Evolutionary conservation across 78 protist species (phyloP).

Genomic region (Ministeria vibrans): DNA sequence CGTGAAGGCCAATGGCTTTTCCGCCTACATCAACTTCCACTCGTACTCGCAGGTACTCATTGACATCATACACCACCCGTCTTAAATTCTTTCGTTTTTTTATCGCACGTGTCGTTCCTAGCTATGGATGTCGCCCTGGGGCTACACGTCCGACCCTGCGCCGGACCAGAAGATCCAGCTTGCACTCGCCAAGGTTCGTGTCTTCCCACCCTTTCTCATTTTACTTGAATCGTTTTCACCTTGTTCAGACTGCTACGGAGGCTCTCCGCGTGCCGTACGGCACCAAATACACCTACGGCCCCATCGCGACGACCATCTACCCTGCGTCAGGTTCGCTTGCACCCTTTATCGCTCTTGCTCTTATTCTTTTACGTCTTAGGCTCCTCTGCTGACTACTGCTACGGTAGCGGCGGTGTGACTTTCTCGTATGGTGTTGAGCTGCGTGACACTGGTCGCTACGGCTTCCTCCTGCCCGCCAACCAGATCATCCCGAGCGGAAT

Average conservation of each 20-base stretch:
- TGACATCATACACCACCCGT: no score
- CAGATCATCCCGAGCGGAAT: constrained; percentile 37
- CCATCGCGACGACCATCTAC: constrained; percentile 6
- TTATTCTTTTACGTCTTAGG: constrained; percentile 23
- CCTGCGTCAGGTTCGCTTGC: not conserved
- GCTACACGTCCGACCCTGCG: not conserved
- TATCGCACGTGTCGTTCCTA: no score
- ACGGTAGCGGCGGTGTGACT: not conserved
- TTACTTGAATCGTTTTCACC: no score
- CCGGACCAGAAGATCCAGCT: not conserved
- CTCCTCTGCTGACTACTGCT: constrained; percentile 26
- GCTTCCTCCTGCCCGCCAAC: constrained; percentile 37
- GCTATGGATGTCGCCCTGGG: constrained; percentile 22
- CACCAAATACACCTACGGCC: not conserved
- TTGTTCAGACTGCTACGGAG: not conserved
- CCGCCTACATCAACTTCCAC: constrained; percentile 3
- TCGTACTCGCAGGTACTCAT: no score
- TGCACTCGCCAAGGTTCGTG: not conserved
- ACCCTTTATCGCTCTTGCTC: constrained; percentile 17
- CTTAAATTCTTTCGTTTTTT: no score
- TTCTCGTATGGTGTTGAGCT: constrained; percentile 29
- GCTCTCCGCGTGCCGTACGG: not conserved
- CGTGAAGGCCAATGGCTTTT: not conserved
- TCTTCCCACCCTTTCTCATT: no score
- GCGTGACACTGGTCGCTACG: constrained; percentile 36